Base-by-base conservation (phyloP, 2,329 filamentous ascomycete species). In the Pyricularia pennisetigena region DNA sequence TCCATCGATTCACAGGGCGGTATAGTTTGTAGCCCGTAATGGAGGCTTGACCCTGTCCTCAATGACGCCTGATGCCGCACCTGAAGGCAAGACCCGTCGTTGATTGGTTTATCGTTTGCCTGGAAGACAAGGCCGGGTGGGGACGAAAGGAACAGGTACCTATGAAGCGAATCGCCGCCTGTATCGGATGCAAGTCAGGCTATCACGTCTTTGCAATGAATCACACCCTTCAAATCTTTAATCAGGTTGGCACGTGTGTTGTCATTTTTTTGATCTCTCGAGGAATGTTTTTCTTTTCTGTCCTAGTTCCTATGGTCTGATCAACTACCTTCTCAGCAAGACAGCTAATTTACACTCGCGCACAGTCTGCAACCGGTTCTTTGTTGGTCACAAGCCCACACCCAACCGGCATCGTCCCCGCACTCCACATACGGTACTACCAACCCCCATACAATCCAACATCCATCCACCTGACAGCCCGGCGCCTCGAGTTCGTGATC, bases 161-260 rank as follows among this genome's bases (percentile, higher is more conserved):
- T 23, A 8, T 24, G 23, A 61, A 26, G 23, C 57, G 57, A 61
- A 61, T 24, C n/a, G 57, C 23, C 23, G 57, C 57, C 57, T 59
- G 57, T 61, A 61, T 61, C 57, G 57, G n/a, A 61, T 61, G 57
- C 57, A 61, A 61, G 57, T 61, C 57, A 61, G 57, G 57, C 23
- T 61, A 23, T 61, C 57, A 61, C 57, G 57, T 26, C n/a, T 24
- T 26, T 12, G 7, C 57, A 10, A 35, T 35, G 32, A 35, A 61
- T 12, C 57, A 61, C 57, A 61, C 57, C 57, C 9, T 8, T 7
- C 6, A 49, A 20, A 2, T 49, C n/a, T 49, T 49, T 49, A n/a
- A 49, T 49, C 41, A 49, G 41, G n/a, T 49, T 49, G 57, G 57
- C 57, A 61, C 57, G 57, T 61, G 57, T 61, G 57, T 61, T 61